Conservation (phyloP, 2,329 filamentous ascomycete species). For the Alternaria panax region DNA sequence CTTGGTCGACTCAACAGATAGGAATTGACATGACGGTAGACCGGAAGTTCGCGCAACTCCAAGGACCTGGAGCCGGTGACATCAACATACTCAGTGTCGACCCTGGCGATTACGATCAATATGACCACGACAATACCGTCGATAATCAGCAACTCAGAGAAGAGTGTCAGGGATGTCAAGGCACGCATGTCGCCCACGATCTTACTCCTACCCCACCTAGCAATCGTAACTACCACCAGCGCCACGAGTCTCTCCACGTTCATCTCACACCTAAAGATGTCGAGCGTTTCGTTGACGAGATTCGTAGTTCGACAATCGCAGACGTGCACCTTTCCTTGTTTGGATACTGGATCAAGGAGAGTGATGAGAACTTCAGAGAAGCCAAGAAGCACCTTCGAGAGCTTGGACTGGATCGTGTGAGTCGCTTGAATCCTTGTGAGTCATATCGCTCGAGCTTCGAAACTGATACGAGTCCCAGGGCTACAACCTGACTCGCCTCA, state of each 20-base stretch:
- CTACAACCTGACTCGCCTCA: constrained; percentile 28
- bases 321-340: constrained; percentile 36
- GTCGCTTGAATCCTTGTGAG: neutral
- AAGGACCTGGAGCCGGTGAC: neutral
- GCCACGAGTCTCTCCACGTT: constrained; percentile 16
- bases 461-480: constrained; percentile 14
- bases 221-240: constrained; percentile 2
- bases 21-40: neutral
- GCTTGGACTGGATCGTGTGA: constrained; percentile 36
- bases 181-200: neutral
- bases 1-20: no score
- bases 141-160: neutral
- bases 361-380: constrained; percentile 27
- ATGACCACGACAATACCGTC: neutral
- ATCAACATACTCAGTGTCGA: neutral
- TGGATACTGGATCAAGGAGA: constrained; percentile 34
- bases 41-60: constrained; percentile 1
- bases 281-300: constrained; percentile 20
- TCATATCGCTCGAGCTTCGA: neutral
- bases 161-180: neutral
- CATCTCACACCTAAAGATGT: constrained; percentile 20
- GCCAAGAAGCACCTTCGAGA: constrained; percentile 39
- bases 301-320: constrained; percentile 35
- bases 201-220: neutral
- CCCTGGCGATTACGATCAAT: neutral